These are phyloP conservation scores for Arachis monticola DNA, from an alignment of 331 rosid genomes.

Conservation along the genomic window DNA sequence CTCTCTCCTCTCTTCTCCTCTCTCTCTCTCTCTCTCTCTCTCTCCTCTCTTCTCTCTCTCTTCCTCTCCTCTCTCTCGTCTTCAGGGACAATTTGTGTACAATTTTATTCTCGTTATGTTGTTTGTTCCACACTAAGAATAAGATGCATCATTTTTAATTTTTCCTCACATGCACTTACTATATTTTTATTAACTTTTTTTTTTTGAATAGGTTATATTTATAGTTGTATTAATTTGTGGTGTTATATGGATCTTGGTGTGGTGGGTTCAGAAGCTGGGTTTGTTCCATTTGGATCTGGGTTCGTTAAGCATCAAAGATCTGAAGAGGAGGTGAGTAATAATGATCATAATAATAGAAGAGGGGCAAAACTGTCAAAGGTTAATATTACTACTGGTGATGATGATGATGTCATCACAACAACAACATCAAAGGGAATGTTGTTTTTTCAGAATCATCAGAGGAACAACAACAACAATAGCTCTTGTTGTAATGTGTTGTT, in stretches of 20 bases:
- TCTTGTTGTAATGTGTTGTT: constrained; percentile 28
- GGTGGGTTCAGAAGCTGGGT: constrained; percentile 55
- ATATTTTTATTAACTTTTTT: neutral
- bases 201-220: neutral
- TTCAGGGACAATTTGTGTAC: constrained; percentile 24
- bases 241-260: constrained; percentile 76
- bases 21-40: no score
- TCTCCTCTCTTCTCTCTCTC: constrained; percentile 49
- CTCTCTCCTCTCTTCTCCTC: constrained; percentile 77
- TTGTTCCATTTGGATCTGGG: constrained; percentile 64
- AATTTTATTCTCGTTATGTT: constrained; percentile 11
- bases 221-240: neutral
- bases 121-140: constrained; percentile 24
- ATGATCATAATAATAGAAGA: constrained; percentile 25
- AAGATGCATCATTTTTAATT: constrained; percentile 48
- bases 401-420: neutral
- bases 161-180: constrained; percentile 8
- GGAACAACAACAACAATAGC: constrained; percentile 6
- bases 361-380: constrained; percentile 56
- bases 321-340: constrained; percentile 10
- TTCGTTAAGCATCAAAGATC: constrained; percentile 71
- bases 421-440: constrained; percentile 53
- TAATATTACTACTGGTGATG: no score
- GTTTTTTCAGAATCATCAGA: constrained; percentile 47
- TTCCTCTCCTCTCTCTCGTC: constrained; percentile 37